These are phyloP conservation scores for Artemisia argyi DNA, from an alignment of 129 eudicot species.

Conservation along the genomic window DNA sequence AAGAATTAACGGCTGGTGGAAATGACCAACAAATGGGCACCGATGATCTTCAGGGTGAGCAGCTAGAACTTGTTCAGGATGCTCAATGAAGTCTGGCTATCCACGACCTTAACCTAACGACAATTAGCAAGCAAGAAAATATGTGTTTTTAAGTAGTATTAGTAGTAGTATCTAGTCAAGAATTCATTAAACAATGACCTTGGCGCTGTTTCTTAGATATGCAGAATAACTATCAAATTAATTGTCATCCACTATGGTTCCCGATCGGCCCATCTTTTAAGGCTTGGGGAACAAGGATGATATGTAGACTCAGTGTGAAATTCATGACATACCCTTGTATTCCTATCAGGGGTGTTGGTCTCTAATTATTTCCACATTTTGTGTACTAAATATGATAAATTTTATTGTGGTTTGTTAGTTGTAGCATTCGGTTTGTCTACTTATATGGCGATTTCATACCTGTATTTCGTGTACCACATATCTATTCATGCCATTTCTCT, in stretches of 20 bases:
- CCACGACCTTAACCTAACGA: constrained; percentile 50
- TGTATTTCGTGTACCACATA: no score
- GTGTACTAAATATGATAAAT: constrained; percentile 25
- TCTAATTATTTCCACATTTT: constrained; percentile 28
- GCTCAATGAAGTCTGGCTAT: constrained; percentile 41
- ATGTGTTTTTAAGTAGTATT: constrained; percentile 25
- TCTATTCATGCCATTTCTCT: no score
- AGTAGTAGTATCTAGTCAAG: constrained; percentile 24
- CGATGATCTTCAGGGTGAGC: constrained; percentile 41
- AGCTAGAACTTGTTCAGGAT: constrained; percentile 37
- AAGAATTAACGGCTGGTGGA: constrained; percentile 41
- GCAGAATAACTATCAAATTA: constrained; percentile 30
- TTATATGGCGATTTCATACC: no score
- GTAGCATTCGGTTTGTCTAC: neutral
- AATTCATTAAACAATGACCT: constrained; percentile 26
- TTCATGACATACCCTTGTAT: constrained; percentile 32
- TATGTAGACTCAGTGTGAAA: constrained; percentile 32
- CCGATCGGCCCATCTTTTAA: constrained; percentile 31
- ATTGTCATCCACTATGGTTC: constrained; percentile 14
- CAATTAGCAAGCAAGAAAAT: constrained; percentile 33
- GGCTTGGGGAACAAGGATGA: constrained; percentile 24
- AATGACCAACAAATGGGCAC: constrained; percentile 48
- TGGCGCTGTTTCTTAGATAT: constrained; percentile 21
- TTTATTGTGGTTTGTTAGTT: constrained; percentile 26
- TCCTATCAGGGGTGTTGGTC: constrained; percentile 25